Evolutionary conservation across 2,329 filamentous ascomycete genomes (phyloP).

Genomic region (Rachicladosporium sp.): DNA sequence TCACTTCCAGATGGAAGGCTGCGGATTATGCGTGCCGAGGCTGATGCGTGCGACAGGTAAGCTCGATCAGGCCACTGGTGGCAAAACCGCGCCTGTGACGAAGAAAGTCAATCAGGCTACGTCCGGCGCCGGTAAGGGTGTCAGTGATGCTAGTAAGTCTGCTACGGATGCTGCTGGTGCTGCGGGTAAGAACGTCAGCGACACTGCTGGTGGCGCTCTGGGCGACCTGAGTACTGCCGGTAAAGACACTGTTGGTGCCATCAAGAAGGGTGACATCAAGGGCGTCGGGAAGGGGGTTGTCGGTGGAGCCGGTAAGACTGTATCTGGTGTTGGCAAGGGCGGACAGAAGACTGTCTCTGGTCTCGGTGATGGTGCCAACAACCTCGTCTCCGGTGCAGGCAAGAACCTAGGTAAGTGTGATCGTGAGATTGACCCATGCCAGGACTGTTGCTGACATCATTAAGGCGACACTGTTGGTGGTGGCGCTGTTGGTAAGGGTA

Average conservation of each 20-base stretch:
- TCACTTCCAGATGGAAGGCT: constrained; percentile 14
- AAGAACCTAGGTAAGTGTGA: constrained; percentile 6
- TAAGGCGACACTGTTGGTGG: constrained; percentile 14
- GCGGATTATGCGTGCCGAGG: constrained; percentile 9
- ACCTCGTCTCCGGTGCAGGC: constrained; percentile 4
- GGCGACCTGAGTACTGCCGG: constrained; percentile 19
- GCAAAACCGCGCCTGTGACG: constrained; percentile 17
- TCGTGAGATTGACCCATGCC: neutral
- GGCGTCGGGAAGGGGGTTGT: constrained; percentile 14
- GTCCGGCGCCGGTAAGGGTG: constrained; percentile 26
- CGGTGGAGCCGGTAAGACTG: constrained; percentile 13
- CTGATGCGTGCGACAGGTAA: constrained; percentile 14
- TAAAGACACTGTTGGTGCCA: constrained; percentile 15
- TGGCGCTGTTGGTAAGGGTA: constrained; percentile 23
- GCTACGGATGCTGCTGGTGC: constrained; percentile 6
- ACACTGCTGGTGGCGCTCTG: constrained; percentile 16
- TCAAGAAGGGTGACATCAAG: constrained; percentile 18
- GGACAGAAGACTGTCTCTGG: constrained; percentile 12
- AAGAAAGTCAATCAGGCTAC: constrained; percentile 23
- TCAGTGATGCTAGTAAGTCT: constrained; percentile 23
- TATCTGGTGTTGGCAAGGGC: constrained; percentile 20
- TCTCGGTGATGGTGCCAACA: constrained; percentile 4
- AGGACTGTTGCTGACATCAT: neutral
- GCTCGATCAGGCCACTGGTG: constrained; percentile 24
- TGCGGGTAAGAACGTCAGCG: constrained; percentile 21